These are phyloP conservation scores for Globisporangium echinulatum DNA, from an alignment of 352 stramenopile species.

Conservation along the genomic window DNA sequence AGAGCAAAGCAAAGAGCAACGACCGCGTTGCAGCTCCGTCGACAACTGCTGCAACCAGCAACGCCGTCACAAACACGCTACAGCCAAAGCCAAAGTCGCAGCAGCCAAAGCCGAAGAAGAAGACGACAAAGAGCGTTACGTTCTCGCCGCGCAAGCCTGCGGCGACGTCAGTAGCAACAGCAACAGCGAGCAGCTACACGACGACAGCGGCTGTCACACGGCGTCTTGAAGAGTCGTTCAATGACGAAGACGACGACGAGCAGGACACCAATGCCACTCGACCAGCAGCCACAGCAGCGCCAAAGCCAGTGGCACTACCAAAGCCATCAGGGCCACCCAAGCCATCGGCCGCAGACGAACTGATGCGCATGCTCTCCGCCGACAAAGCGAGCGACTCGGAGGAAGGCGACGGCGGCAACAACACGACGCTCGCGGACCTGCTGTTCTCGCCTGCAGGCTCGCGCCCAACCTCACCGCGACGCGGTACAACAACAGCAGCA, in stretches of 20 bases:
- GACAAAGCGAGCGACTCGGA: slow-evolving; percentile 59
- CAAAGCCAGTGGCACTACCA: neutral
- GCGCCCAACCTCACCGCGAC: neutral
- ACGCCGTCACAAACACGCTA: neutral
- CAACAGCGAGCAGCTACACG: too few relatives aligned
- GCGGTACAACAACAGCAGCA: slow-evolving; percentile 2
- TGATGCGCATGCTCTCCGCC: slow-evolving; percentile 50
- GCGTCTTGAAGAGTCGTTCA: slow-evolving; percentile 11
- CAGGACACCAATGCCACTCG: neutral
- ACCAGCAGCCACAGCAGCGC: neutral
- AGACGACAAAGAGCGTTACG: slow-evolving; percentile 15
- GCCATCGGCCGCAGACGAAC: slow-evolving; percentile 31
- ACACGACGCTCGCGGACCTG: slow-evolving; percentile 37
- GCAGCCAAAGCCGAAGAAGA: slow-evolving; percentile 9
- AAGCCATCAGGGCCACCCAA: slow-evolving; percentile 4
- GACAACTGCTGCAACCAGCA: neutral
- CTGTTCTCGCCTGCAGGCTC: slow-evolving; percentile 26
- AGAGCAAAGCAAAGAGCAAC: neutral
- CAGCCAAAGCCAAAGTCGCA: neutral
- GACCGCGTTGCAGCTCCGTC: neutral
- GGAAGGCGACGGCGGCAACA: slow-evolving; percentile 18
- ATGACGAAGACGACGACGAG: slow-evolving; percentile 2
- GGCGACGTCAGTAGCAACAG: neutral
- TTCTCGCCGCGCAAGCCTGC: slow-evolving; percentile 3
- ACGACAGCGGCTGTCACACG: neutral